Evolutionary conservation across 352 stramenopile species (phyloP).

Genomic region (Phytopythium boreale): DNA sequence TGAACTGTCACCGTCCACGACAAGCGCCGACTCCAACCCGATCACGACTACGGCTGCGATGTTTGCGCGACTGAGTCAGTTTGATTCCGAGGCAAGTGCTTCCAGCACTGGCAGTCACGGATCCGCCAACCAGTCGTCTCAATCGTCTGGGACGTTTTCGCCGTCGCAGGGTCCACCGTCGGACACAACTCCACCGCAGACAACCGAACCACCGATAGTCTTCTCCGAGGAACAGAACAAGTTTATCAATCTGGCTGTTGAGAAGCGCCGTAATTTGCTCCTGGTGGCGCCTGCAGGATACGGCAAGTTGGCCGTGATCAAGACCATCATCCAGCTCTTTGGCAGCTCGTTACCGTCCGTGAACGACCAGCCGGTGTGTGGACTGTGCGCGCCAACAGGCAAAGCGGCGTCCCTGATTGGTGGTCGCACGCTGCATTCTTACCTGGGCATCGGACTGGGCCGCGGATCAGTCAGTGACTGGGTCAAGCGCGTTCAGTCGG

Average conservation of each 20-base stretch:
- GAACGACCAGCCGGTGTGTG: slow-evolving; percentile 5
- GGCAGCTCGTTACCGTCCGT: slow-evolving; percentile 4
- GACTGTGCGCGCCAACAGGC: slow-evolving; percentile 8
- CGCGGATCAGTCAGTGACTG: slow-evolving; percentile 7
- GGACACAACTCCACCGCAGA: not conserved
- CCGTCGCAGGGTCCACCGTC: not conserved
- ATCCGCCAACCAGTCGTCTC: not conserved
- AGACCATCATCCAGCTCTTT: slow-evolving; percentile 9
- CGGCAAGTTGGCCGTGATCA: slow-evolving; percentile 11
- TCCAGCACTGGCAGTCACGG: not conserved
- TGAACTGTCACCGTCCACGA: not conserved
- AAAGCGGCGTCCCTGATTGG: slow-evolving; percentile 9
- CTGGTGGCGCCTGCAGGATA: slow-evolving; percentile 9
- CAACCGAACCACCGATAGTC: not conserved
- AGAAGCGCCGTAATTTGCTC: slow-evolving; percentile 7
- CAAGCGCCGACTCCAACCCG: not conserved
- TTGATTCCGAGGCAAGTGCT: not conserved
- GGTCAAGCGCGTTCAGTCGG: slow-evolving; percentile 7
- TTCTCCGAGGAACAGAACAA: slow-evolving; percentile 9
- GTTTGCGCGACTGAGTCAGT: not conserved
- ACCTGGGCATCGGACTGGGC: slow-evolving; percentile 7
- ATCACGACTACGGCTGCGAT: not conserved
- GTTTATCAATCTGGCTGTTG: slow-evolving; percentile 9
- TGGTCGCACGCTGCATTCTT: slow-evolving; percentile 6
- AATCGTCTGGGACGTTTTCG: not conserved